These are phyloP conservation scores for Vitis cinerea DNA, from an alignment of 164 flowering plant species.

Conservation along the genomic window DNA sequence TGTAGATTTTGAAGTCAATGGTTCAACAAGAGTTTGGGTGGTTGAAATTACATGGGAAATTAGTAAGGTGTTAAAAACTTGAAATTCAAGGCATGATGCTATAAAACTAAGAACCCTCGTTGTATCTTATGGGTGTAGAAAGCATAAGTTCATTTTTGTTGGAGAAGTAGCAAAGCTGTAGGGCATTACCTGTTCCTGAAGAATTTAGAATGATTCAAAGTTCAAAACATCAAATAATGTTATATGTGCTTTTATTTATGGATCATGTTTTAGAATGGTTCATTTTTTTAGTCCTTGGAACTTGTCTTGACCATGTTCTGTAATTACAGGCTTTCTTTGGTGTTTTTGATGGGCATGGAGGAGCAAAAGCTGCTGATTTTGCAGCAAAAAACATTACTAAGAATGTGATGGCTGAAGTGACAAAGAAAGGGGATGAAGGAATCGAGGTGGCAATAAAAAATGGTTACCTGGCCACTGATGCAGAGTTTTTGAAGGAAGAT, in stretches of 20 bases:
- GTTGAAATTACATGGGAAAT: no score
- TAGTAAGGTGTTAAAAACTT: no score
- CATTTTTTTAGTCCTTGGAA: neutral
- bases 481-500: slow-evolving; percentile 51
- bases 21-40: no score
- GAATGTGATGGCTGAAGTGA: slow-evolving; percentile 35
- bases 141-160: no score
- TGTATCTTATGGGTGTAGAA: no score
- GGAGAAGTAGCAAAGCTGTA: no score
- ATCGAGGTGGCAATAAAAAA: slow-evolving; percentile 51
- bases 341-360: slow-evolving; percentile 77
- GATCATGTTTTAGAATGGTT: neutral
- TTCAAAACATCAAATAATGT: no score
- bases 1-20: no score
- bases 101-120: no score
- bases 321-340: slow-evolving; percentile 61
- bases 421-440: slow-evolving; percentile 22
- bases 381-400: slow-evolving; percentile 42
- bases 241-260: neutral
- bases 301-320: neutral
- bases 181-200: no score
- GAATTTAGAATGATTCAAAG: no score
- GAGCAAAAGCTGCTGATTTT: slow-evolving; percentile 66
- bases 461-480: slow-evolving; percentile 64
- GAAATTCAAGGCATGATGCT: no score